Evolutionary conservation across 75 land plant genomes (phyloP).

Genomic region (Larix kaempferi): DNA sequence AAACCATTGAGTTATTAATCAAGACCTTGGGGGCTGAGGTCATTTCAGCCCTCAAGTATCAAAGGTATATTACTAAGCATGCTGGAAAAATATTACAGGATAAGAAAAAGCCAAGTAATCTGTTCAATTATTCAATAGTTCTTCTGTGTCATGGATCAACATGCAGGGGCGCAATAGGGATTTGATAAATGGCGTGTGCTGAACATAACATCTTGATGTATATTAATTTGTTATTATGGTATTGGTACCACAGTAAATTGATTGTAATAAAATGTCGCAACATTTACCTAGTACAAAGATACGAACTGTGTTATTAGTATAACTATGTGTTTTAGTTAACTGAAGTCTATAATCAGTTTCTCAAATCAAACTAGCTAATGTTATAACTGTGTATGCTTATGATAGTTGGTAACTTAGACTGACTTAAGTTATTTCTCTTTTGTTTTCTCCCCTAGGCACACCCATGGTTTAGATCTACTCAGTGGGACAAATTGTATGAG

Average conservation of each 20-base stretch:
- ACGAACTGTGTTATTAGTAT: not conserved
- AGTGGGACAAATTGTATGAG: slow-evolving; percentile 53
- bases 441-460: slow-evolving; percentile 36
- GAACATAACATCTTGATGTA: not conserved
- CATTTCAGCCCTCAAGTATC: not conserved
- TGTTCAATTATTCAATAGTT: too few species aligned
- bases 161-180: not conserved
- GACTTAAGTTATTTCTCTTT: not conserved
- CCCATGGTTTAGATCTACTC: slow-evolving; percentile 52
- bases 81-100: too few species aligned
- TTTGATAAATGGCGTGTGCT: not conserved
- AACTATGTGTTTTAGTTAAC: not conserved
- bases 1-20: too few species aligned
- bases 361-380: not conserved
- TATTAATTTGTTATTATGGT: not conserved
- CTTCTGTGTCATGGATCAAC: not conserved
- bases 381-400: not conserved
- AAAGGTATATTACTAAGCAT: not conserved
- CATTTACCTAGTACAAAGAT: not conserved
- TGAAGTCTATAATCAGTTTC: not conserved
- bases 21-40: too few species aligned
- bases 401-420: not conserved
- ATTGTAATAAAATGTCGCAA: not conserved
- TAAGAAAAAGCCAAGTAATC: too few species aligned
- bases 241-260: not conserved